Conservation (phyloP, 352 stramenopile genomes). For the Phytophthora niederhauseri region DNA sequence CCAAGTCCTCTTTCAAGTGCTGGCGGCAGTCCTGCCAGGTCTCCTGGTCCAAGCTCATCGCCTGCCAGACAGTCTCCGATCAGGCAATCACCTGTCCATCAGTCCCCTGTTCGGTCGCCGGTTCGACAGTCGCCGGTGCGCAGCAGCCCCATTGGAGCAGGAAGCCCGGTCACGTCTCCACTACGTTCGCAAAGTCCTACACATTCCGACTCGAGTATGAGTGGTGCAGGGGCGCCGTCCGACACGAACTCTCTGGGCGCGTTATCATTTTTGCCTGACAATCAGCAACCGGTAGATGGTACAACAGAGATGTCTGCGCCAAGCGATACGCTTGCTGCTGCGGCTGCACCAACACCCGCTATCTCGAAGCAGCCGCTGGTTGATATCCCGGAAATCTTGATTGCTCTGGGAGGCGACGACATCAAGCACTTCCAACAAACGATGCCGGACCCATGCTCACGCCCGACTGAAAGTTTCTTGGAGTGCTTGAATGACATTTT, state of each 20-base stretch:
- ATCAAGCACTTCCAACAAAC: constrained; percentile 82
- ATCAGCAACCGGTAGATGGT: constrained; percentile 52
- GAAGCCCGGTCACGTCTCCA: constrained; percentile 63
- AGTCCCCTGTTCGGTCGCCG: constrained; percentile 37
- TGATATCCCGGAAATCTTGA: constrained; percentile 59
- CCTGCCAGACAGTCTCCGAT: constrained; percentile 51
- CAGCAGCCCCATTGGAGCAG: constrained; percentile 51
- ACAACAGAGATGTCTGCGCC: constrained; percentile 36
- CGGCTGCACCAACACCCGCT: constrained; percentile 9
- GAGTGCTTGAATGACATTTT: constrained; percentile 86
- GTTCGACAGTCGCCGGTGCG: constrained; percentile 54
- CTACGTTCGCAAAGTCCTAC: constrained; percentile 64
- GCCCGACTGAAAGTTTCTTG: constrained; percentile 73
- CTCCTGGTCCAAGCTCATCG: constrained; percentile 45
- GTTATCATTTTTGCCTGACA: constrained; percentile 79
- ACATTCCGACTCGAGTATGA: constrained; percentile 67
- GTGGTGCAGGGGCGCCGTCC: constrained; percentile 54
- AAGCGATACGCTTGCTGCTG: constrained; percentile 25
- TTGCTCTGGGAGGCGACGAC: constrained; percentile 68
- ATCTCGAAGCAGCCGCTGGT: constrained; percentile 34
- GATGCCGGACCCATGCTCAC: constrained; percentile 64
- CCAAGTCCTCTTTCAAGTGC: constrained; percentile 41
- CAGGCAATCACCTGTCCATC: constrained; percentile 48
- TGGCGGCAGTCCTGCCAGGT: constrained; percentile 51
- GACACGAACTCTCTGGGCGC: constrained; percentile 71